phyloP scores from a whole-genome alignment of 2,329 filamentous ascomycete species.

The Penicillium sp. region DNA sequence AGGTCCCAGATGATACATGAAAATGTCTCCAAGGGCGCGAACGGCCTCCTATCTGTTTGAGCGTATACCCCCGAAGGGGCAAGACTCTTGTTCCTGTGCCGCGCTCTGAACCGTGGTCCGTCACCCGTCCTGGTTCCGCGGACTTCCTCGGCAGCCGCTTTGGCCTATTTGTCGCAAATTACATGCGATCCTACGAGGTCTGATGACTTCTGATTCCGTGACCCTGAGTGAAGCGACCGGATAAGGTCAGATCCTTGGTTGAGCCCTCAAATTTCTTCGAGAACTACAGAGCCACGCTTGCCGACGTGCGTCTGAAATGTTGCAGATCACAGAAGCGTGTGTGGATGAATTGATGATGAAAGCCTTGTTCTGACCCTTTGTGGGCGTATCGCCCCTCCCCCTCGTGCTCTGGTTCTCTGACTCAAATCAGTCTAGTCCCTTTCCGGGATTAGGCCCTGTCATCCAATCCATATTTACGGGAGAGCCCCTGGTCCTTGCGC shows the following conservation, averaged over 20 bases:
- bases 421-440: too few species aligned
- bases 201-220: not conserved
- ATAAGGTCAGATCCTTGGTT: not conserved
- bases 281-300: not conserved
- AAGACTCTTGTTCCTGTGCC: constrained; percentile 5
- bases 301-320: not conserved
- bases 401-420: not conserved
- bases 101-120: constrained; percentile 3
- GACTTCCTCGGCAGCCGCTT: too few species aligned
- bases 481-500: not conserved
- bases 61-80: constrained; percentile 13
- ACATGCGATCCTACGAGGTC: constrained; percentile 1
- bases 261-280: not conserved
- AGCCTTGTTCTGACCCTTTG: too few species aligned
- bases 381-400: constrained; percentile 7
- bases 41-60: too few species aligned
- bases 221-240: not conserved
- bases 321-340: not conserved
- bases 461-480: too few species aligned
- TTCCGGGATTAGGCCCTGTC: too few species aligned
- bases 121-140: not conserved
- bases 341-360: not conserved
- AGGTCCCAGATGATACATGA: too few species aligned
- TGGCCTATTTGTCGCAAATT: not conserved
- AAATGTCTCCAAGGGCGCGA: too few species aligned